Percentiles rank a stretch among this genome's conserved stretches.
Evolutionary conservation across 1,284 basidiomycete species (phyloP).

Genomic region (Leccinum griseonigrum): DNA sequence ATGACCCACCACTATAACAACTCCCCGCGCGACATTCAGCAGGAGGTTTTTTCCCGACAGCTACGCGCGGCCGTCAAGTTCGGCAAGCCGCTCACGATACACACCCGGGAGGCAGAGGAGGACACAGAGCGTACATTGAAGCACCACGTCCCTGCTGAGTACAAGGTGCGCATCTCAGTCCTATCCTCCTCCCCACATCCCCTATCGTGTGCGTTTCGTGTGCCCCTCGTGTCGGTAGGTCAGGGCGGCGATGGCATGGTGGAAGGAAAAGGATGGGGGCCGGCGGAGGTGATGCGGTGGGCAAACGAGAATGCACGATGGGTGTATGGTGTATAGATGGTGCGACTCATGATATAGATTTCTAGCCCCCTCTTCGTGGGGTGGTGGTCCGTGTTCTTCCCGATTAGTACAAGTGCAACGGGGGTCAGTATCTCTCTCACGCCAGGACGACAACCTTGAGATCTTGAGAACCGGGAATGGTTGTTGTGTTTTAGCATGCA

Average conservation of each 20-base stretch:
- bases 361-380: not conserved
- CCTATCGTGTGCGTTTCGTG: too few relatives aligned
- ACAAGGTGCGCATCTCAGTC: constrained; percentile 44
- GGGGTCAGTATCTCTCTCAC: not conserved
- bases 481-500: too few relatives aligned
- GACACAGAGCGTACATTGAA: constrained; percentile 77
- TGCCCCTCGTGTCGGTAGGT: constrained; percentile 18
- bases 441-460: too few relatives aligned
- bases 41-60: constrained; percentile 63
- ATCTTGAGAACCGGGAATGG: too few relatives aligned
- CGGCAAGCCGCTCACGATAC: constrained; percentile 73
- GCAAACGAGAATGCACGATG: constrained; percentile 61
- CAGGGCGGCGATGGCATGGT: constrained; percentile 7
- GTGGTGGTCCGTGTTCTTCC: not conserved
- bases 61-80: constrained; percentile 63
- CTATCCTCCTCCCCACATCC: too few relatives aligned
- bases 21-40: constrained; percentile 67
- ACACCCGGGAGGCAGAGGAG: constrained; percentile 77
- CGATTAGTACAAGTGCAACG: not conserved
- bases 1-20: constrained; percentile 78
- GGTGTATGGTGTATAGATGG: constrained; percentile 55
- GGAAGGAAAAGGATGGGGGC: constrained; percentile 42
- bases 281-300: constrained; percentile 56
- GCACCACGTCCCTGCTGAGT: constrained; percentile 63
- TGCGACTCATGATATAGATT: not conserved